A percentile compares a stretch with the other conserved stretches of the same genome.
Conservation (phyloP, 2,329 filamentous ascomycete genomes). For the Ophiostoma himal-ulmi region DNA sequence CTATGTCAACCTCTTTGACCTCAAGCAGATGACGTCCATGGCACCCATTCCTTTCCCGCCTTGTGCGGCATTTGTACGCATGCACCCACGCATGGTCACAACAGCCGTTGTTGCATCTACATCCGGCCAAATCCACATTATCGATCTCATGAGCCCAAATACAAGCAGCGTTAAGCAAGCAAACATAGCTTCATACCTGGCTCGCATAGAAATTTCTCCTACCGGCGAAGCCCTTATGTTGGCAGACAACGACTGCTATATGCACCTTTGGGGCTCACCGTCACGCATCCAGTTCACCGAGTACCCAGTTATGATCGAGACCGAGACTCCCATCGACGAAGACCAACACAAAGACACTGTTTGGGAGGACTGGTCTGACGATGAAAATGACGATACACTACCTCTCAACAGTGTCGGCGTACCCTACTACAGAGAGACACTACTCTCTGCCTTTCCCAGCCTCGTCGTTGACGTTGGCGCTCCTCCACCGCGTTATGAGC, state of each 20-base stretch:
- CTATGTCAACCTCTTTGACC: slow-evolving; percentile 89
- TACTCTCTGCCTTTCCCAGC: slow-evolving; percentile 85
- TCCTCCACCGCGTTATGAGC: slow-evolving; percentile 69
- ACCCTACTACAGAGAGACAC: slow-evolving; percentile 83
- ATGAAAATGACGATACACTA: slow-evolving; percentile 38
- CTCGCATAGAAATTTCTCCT: slow-evolving; percentile 77
- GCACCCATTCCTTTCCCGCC: slow-evolving; percentile 89
- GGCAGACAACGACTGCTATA: slow-evolving; percentile 68
- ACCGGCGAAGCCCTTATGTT: slow-evolving; percentile 82
- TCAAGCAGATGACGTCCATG: slow-evolving; percentile 82
- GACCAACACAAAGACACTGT: slow-evolving; percentile 32
- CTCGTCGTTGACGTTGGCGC: slow-evolving; percentile 79
- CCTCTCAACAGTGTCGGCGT: slow-evolving; percentile 82
- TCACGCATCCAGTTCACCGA: slow-evolving; percentile 83
- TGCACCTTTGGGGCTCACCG: slow-evolving; percentile 85
- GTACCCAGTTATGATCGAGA: slow-evolving; percentile 69
- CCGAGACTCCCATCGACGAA: slow-evolving; percentile 56
- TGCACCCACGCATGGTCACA: slow-evolving; percentile 93
- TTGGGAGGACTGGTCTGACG: slow-evolving; percentile 27
- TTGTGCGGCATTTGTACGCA: slow-evolving; percentile 87
- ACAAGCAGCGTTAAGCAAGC: slow-evolving; percentile 79
- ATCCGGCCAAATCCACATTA: slow-evolving; percentile 87
- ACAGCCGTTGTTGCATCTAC: slow-evolving; percentile 92
- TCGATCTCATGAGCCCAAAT: slow-evolving; percentile 91
- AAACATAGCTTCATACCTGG: slow-evolving; percentile 67